Evolutionary conservation across 2,329 filamentous ascomycete species (phyloP), one percentile per base, ranked within the genome.

Genomic region (Verticillium albo-atrum): DNA sequence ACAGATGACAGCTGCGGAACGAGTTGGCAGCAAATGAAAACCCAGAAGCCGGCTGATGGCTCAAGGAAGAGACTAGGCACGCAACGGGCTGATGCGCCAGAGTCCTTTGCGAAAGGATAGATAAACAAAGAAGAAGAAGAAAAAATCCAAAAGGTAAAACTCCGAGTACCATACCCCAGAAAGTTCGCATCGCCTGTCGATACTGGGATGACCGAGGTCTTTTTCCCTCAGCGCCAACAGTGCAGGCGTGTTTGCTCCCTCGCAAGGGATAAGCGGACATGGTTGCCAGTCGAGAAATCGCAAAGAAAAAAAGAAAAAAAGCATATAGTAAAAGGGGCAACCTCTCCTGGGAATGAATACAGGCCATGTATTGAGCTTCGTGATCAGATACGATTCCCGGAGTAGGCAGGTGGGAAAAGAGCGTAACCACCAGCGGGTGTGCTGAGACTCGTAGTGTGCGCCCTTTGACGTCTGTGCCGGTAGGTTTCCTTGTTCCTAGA

Each of bases 391-490:
- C 70, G 68, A 56, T 73, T 71, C 26, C 70, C 68, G 25, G 64
- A 68, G 55, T 64, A 64, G 34, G 68, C 61, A 15, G 67, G 68
- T 12, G 79, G 79, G 62, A 80, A 81, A 15, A 79, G 68, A 42
- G 75, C 75, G 63, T 79, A 82, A 62, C 78, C 78, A 23, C 76
- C 78, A n/a, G 78, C 55, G 15, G 75, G 75, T 1, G 74, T 72
- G 68, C 74, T 77, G 32, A 79, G 66, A 62, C 79, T 81, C 15
- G 79, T 75, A 9, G 80, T 82, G 60, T 77, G 71, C 3, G 80
- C 76, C 12, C 80, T 74, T 20, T 73, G 70, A 32, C 78, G 72
- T 47, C 72, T 68, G 27, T 68, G 65, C 62, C 68, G 71, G 25
- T 62, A 55, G 5, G 62, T 54, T 58, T 75, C 74, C 27, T 70